Conservation (phyloP, 306 rosid genomes). For the Geum urbanum region DNA sequence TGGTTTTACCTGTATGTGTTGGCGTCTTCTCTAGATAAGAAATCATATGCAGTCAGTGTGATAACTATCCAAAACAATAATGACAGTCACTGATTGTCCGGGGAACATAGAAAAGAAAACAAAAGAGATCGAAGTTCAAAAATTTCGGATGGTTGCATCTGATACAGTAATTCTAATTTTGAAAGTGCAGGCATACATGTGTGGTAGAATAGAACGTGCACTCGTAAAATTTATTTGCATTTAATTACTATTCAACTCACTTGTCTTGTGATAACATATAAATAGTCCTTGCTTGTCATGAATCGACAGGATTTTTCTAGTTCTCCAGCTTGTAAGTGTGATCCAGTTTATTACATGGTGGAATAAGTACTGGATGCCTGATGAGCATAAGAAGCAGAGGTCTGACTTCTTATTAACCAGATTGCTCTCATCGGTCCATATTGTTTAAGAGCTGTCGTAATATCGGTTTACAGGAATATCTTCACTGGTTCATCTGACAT, state of each 20-base stretch:
- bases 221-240: neutral
- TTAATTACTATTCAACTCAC: neutral
- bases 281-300: slow-evolving; percentile 11
- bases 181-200: neutral
- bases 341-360: slow-evolving; percentile 82
- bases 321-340: slow-evolving; percentile 71
- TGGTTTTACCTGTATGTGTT: neutral
- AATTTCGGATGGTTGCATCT: neutral
- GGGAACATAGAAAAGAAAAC: neutral
- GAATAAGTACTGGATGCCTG: slow-evolving; percentile 84
- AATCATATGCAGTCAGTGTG: neutral
- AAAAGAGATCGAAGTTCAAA: neutral
- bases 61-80: neutral
- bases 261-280: slow-evolving; percentile 5
- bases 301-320: slow-evolving; percentile 41
- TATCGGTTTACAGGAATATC: neutral
- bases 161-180: neutral
- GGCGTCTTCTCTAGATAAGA: neutral
- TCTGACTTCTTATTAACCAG: slow-evolving; percentile 18
- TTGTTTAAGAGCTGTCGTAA: neutral
- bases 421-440: neutral
- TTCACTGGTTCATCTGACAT: neutral
- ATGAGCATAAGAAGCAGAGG: slow-evolving; percentile 60
- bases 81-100: neutral
- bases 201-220: neutral